A percentile compares a stretch with the other conserved stretches of the same genome.
These are phyloP conservation scores for Begonia loranthoides DNA, from an alignment of 306 rosid genomes.

Conservation along the genomic window DNA sequence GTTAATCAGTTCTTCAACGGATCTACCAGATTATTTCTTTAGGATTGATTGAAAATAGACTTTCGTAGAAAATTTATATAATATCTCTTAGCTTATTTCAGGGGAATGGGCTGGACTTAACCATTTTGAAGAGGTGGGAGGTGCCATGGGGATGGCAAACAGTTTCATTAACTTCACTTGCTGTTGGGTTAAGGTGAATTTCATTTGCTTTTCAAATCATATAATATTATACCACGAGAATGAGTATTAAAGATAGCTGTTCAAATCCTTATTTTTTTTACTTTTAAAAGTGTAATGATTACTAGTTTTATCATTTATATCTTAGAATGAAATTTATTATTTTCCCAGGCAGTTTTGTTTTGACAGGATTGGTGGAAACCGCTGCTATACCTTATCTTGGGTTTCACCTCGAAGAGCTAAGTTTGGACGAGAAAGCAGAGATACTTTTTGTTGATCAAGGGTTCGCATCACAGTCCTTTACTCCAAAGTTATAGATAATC, in stretches of 20 bases:
- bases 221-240: background rate
- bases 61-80: too few relatives aligned
- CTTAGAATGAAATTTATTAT: constrained; percentile 23
- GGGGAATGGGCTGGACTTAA: constrained; percentile 47
- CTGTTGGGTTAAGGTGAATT: constrained; percentile 82
- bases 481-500: background rate
- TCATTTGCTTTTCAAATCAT: background rate
- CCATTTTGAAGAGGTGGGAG: constrained; percentile 76
- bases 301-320: constrained; percentile 4
- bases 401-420: constrained; percentile 44
- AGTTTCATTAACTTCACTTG: constrained; percentile 65
- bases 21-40: too few relatives aligned
- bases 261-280: background rate
- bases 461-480: constrained; percentile 21
- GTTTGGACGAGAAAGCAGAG: constrained; percentile 82
- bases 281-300: background rate
- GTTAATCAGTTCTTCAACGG: too few relatives aligned
- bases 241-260: too few relatives aligned
- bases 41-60: background rate
- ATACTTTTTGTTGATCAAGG: constrained; percentile 70
- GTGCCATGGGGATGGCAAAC: constrained; percentile 99
- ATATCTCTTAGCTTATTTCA: constrained; percentile 14
- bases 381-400: constrained; percentile 80
- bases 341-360: constrained; percentile 98
- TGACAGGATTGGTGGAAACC: constrained; percentile 88